These are phyloP conservation scores for Puccinia triticina DNA, from an alignment of 1,284 basidiomycete species.

Conservation along the genomic window DNA sequence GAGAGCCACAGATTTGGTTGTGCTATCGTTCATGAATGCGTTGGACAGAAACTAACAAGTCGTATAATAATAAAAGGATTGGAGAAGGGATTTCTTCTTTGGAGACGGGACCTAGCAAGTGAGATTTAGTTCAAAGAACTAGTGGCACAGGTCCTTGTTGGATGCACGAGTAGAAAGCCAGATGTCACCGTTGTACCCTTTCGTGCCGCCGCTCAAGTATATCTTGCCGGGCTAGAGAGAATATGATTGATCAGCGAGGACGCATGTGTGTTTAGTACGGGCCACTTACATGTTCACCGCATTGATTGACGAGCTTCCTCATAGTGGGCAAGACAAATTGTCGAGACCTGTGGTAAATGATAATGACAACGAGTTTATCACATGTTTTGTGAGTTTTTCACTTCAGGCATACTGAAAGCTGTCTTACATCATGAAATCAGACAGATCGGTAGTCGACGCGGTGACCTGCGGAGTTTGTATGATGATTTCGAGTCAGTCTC, in stretches of 20 bases:
- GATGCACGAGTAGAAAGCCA: no score
- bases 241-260: not conserved
- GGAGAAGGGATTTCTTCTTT: not conserved
- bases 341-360: not conserved
- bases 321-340: not conserved
- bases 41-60: no score
- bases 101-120: not conserved
- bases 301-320: not conserved
- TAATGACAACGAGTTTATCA: not conserved
- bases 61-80: no score
- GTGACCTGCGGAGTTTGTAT: not conserved
- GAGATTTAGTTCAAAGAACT: not conserved
- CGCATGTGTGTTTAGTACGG: no score
- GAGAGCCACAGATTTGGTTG: no score
- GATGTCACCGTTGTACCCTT: constrained; percentile 9
- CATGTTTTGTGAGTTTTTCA: not conserved
- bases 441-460: constrained; percentile 3
- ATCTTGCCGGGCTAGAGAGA: not conserved
- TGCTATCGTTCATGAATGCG: no score
- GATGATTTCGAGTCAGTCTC: not conserved
- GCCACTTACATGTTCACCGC: not conserved
- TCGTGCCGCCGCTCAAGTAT: not conserved
- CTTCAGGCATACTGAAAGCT: no score
- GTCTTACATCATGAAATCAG: not conserved
- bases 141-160: not conserved